Evolutionary conservation across 2,329 filamentous ascomycete genomes (phyloP), one percentile per base, ranked within the genome.

Genomic region (Fusarium xylarioides): DNA sequence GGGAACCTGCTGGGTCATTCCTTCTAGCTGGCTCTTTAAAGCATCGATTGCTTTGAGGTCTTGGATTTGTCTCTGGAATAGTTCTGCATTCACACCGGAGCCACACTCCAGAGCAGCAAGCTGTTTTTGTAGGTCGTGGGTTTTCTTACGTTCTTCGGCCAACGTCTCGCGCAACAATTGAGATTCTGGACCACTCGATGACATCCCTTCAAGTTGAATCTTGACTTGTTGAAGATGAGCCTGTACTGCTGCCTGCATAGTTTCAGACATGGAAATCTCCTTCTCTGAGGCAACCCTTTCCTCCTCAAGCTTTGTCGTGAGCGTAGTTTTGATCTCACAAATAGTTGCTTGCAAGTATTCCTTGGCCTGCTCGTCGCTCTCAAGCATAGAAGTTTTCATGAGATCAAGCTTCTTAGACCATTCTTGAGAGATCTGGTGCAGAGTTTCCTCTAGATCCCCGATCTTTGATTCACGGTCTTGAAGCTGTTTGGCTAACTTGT

Each of bases 11-110:
- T 71, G 58, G 34, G 76, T 71, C 28, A 81, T 64, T 10, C 54
- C 64, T 44, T 75, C 74, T 14, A 81, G 52, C 32, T 79, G 74
- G 35, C 40, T 44, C 58, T 76, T 78, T 38, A 81, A 42, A 4
- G 55, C 46, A 28, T 77, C 76, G 11, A 82, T 74, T 11, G 71
- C 65, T 46, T 74, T 37, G n/a, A 81, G 75, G 32, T 81, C 80
- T 28, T 74, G 72, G 23, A 59, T 66, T 77, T 80, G 81, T 55
- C 72, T 74, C 12, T 74, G 61, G 11, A 69, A 74, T 21, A 81
- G 69, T 23, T 70, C 49, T 21, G 68, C 54, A 11, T 65, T 74
- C 21, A 64, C 63, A 26, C 66, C 62, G 8, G 74, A 68, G 52
- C 78, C 68, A 16, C 53, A 40, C 49, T 81, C 74, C 21, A 80